These are phyloP conservation scores for Macroventuria anomochaeta DNA, from an alignment of 2,329 filamentous ascomycete species.

Conservation along the genomic window DNA sequence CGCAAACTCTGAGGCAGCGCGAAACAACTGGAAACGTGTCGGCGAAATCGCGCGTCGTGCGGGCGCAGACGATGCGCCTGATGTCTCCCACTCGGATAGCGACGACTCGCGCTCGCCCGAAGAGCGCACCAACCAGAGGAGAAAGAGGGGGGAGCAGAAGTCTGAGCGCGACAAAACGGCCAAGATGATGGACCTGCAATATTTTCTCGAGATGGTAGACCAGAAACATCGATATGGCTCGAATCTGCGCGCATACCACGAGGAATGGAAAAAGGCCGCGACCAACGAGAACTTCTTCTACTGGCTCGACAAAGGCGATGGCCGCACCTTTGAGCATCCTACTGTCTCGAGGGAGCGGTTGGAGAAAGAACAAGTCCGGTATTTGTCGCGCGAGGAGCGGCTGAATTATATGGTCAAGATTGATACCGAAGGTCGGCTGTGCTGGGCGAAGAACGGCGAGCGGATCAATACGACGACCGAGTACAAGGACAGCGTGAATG, in stretches of 20 bases:
- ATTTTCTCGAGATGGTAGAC: constrained; percentile 87
- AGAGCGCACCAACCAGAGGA: constrained; percentile 41
- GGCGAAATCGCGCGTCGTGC: constrained; percentile 74
- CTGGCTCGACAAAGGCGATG: constrained; percentile 86
- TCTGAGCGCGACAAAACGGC: constrained; percentile 68
- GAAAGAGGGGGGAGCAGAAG: constrained; percentile 58
- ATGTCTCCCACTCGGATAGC: constrained; percentile 56
- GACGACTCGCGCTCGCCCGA: constrained; percentile 44
- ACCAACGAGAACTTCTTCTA: constrained; percentile 92
- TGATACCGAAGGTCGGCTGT: constrained; percentile 75
- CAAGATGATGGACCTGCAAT: constrained; percentile 83
- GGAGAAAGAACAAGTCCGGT: constrained; percentile 80
- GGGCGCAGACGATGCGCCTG: constrained; percentile 68
- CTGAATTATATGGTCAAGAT: constrained; percentile 80
- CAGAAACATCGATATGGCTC: constrained; percentile 86
- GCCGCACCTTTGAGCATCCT: constrained; percentile 71
- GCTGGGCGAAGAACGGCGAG: constrained; percentile 83
- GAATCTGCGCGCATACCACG: constrained; percentile 81
- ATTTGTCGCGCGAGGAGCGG: constrained; percentile 81
- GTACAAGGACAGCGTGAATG: constrained; percentile 81
- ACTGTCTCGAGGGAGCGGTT: constrained; percentile 76
- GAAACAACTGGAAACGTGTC: constrained; percentile 77
- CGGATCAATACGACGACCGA: constrained; percentile 77
- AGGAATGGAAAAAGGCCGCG: constrained; percentile 77
- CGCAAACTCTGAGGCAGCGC: constrained; percentile 55